Evolutionary conservation across 2,329 filamentous ascomycete species (phyloP), one percentile per base, ranked within the genome.

Genomic region (Beauveria brongniartii): DNA sequence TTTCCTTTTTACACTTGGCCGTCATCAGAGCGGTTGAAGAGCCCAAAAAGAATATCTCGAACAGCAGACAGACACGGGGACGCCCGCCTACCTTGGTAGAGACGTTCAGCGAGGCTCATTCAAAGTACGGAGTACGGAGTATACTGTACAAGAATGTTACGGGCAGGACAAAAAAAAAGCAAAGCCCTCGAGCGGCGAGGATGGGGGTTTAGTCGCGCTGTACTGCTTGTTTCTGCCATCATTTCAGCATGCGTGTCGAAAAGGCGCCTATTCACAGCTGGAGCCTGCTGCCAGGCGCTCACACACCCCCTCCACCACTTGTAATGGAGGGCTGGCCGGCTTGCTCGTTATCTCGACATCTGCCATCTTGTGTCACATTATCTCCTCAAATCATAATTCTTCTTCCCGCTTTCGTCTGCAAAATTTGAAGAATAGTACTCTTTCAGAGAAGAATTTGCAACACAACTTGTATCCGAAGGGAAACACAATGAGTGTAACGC

Each of bases 301-400:
- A 4, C 56, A 52, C 56, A n/a, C 56, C 47, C 53, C 56, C 47
- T 46, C 48, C 56, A 34, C 20, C 26, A 53, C 18, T 34, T 14
- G 30, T 20, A n/a, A 50, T 57, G 44, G 30, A 50, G 30, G 55
- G 55, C 28, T 16, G 18, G 52, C 40, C 52, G 18, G 22, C 26
- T 14, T 40, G 7, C 34, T 6, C 10, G 6, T 41, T 53, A 16
- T 30, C 16, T 24, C 20, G 6, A 16, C 14, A 34, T 22, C 50
- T 53, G 8, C 26, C 56, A 53, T 59, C 56, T 44, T 26, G 48
- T 59, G 28, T 53, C 48, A 59, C 48, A 34, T 34, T 24, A 53
- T 59, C 48, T 59, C 26, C 47, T 28, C 56, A 34, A 59, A 37
- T 26, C 56, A 43, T 22, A 9, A 53, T 14, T 22, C 1, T 46